phyloP scores from a whole-genome alignment of 2,329 filamentous ascomycete species.

The Coniella lustricola region DNA sequence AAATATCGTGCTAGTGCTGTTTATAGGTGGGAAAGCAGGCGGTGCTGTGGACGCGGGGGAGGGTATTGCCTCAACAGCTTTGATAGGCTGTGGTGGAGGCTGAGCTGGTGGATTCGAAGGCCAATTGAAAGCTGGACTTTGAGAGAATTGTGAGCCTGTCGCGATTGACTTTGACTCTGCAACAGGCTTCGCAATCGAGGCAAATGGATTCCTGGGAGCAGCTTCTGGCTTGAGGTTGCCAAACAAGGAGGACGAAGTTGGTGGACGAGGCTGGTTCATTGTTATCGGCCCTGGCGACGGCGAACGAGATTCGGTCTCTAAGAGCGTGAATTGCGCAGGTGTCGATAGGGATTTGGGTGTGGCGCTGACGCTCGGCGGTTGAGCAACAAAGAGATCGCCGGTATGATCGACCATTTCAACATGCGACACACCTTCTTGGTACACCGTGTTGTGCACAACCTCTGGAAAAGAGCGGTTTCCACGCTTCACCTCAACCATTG shows the following conservation, averaged over 20 bases:
- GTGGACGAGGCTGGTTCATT: not conserved
- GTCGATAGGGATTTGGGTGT: not conserved
- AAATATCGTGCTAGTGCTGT: conserved; percentile 2
- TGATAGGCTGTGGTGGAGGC: not conserved
- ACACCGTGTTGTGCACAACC: conserved; percentile 50
- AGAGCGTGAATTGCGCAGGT: conserved; percentile 5
- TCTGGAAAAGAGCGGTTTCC: conserved; percentile 42
- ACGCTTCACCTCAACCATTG: conserved; percentile 55
- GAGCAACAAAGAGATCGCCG: conserved; percentile 23
- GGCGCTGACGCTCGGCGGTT: conserved; percentile 9
- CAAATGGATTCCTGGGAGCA: conserved; percentile 10
- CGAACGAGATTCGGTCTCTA: conserved; percentile 10
- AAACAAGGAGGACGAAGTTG: not conserved
- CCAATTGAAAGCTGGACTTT: conserved; percentile 5
- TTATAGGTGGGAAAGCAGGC: not conserved
- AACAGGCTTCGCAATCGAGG: not conserved
- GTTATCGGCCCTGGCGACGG: conserved; percentile 6
- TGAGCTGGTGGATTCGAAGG: not conserved
- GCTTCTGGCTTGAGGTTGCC: not conserved
- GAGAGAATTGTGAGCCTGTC: not conserved
- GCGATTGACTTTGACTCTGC: not conserved
- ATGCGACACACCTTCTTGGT: conserved; percentile 27
- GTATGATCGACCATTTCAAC: conserved; percentile 11
- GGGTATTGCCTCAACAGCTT: not conserved
- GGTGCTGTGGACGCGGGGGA: not conserved